phyloP scores from a whole-genome alignment of 2,329 filamentous ascomycete genomes.

The Stachybotrys echinatus region DNA sequence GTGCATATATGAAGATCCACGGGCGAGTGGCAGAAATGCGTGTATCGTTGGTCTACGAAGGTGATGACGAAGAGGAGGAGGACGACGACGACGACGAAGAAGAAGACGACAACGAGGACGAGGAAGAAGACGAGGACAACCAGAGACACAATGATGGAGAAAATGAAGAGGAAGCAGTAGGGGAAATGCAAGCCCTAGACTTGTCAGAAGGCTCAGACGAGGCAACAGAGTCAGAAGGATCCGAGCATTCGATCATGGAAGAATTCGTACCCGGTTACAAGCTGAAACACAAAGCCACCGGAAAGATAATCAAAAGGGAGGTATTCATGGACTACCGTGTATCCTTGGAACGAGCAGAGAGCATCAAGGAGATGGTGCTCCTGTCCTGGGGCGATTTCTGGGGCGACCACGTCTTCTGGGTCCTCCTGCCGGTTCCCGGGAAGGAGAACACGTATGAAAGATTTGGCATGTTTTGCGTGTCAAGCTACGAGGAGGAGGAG shows the following conservation, averaged over 20 bases:
- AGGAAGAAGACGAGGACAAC: not conserved
- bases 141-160: not conserved
- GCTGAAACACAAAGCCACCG: not conserved
- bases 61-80: not conserved
- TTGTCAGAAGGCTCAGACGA: not conserved
- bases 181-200: not conserved
- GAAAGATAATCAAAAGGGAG: not conserved
- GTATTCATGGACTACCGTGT: not conserved
- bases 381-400: not conserved
- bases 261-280: not conserved
- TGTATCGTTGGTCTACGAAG: not conserved
- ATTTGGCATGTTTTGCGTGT: not conserved
- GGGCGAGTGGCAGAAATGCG: not conserved
- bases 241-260: too few species aligned
- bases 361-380: not conserved
- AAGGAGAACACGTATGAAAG: not conserved
- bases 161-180: not conserved
- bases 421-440: not conserved
- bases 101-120: not conserved
- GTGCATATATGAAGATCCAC: not conserved
- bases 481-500: not conserved
- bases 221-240: not conserved
- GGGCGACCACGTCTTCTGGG: not conserved
- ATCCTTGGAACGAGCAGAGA: not conserved
- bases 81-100: not conserved